phyloP scores from a whole-genome alignment of 176 grass and related monocot genomes.

The Puccinellia tenuiflora region DNA sequence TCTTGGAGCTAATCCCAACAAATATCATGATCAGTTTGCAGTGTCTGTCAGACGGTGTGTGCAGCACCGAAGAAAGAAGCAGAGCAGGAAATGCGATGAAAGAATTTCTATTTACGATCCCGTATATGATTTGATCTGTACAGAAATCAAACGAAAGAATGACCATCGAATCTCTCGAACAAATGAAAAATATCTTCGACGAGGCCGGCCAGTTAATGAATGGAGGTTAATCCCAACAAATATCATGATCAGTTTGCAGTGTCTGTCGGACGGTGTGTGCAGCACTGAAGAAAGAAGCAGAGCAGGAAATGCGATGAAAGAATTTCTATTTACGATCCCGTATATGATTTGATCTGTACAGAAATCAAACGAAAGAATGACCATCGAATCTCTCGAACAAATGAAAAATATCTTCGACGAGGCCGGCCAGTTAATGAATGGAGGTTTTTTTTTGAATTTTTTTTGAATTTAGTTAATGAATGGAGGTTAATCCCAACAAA shows the following conservation, averaged over 20 bases:
- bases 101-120: neutral
- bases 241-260: neutral
- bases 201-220: neutral
- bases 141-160: constrained; percentile 3
- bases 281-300: neutral
- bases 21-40: neutral
- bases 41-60: neutral
- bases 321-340: neutral
- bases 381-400: neutral
- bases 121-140: neutral
- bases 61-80: neutral
- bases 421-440: too few relatives aligned
- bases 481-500: neutral
- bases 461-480: too few relatives aligned
- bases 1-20: neutral
- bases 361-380: neutral
- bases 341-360: constrained; percentile 17
- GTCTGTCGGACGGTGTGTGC: neutral
- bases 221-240: neutral
- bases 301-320: neutral
- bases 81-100: neutral
- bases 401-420: neutral
- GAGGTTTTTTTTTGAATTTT: too few relatives aligned
- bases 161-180: neutral
- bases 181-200: neutral